Evolutionary conservation across 257 asterid genomes (phyloP), one percentile per base, ranked within the genome.

Genomic region (Schizonepeta tenuifolia): DNA sequence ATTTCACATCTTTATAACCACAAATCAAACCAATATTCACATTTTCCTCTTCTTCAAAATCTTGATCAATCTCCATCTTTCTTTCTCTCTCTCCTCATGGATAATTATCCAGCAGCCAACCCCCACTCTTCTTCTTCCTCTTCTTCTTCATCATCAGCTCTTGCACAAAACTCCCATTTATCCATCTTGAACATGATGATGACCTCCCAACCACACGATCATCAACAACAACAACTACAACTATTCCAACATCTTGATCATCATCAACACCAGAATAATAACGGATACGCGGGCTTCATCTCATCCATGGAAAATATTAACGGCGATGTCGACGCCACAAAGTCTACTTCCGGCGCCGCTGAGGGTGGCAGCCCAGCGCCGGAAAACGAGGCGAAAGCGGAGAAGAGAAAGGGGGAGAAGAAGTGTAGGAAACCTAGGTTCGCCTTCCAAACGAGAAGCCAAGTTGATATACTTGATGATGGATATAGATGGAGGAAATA

Each of bases 401-500:
- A 58, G 28, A 77, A 78, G 65, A 58, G 9, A 3, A 81, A 79
- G 67, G 79, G 40, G 2, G 84, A 73, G 75, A 84, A 79, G 60
- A 81, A 75, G 62, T 15, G 61, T 4, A 76, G 60, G 41, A 79
- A 74, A 33, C 80, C 83, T 47, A 81, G 65, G 47, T 74, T 62
- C 14, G 89, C 89, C 9, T 84, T 84, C 67, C 86, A 82, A 74
- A 84, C 89, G 0, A 81, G 89, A 65, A 84, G 86, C 76, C 89
- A 81, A 54, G 89, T 84, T 3, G 89, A 84, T 71, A 84, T 84
- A 67, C 89, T 84, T 41, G 89, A 84, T n/a, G 89, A 84, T 67
- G 89, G 89, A 21, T 84, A 84, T 62, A 74, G 86, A 65, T 84
- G 89, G 89, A 84, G 89, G 67, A 84, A 84, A 57, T 84, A 84